phyloP scores from a whole-genome alignment of 2,329 filamentous ascomycete species.

The Claviceps paspali region DNA sequence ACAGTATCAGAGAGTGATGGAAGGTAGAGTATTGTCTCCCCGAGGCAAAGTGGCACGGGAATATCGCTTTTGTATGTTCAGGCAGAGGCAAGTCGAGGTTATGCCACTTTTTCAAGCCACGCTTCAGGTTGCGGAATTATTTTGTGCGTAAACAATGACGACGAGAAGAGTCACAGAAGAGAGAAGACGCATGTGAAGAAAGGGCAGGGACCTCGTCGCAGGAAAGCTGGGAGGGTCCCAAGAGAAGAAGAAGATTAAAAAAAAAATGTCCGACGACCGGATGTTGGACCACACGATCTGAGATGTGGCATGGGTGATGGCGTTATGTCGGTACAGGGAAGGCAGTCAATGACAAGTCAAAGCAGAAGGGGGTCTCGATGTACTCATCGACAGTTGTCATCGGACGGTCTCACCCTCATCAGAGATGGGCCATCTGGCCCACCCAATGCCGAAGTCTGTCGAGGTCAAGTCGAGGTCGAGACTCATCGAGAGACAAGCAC shows the following conservation, averaged over 20 bases:
- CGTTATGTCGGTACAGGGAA: background rate
- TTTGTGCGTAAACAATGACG: background rate
- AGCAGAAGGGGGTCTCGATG: no score
- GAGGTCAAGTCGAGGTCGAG: no score
- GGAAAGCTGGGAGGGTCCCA: background rate
- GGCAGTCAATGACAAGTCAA: conserved; percentile 1
- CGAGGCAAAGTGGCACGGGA: background rate
- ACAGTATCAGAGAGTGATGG: background rate
- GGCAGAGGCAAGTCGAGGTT: background rate
- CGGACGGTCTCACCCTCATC: no score
- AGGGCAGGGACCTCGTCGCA: no score
- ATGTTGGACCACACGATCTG: conserved; percentile 1
- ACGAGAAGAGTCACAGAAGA: no score
- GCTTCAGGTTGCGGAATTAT: background rate
- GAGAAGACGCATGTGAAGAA: no score
- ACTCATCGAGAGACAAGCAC: no score
- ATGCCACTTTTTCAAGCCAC: background rate
- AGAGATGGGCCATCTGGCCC: no score
- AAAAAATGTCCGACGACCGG: background rate
- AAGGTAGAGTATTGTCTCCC: background rate
- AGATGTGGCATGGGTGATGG: conserved; percentile 1
- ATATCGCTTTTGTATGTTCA: background rate
- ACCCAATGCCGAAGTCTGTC: no score
- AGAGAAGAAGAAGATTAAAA: background rate
- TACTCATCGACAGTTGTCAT: no score